phyloP scores from a whole-genome alignment of 768 basidiomycete genomes.

The Collybia nuda region DNA sequence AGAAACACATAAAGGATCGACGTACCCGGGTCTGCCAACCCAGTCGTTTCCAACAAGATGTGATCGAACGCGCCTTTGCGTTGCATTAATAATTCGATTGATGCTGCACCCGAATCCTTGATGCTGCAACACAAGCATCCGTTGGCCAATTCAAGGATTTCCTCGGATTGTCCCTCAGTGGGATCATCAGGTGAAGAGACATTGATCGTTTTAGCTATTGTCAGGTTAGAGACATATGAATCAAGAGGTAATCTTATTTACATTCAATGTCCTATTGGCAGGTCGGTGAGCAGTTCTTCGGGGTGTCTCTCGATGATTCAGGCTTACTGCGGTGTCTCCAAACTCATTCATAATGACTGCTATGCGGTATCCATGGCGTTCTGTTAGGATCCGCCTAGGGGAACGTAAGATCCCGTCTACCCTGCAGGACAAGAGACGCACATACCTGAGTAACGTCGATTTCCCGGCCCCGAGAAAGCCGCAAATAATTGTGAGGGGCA shows the following conservation, averaged over 20 bases:
- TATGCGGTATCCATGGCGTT: constrained; percentile 91
- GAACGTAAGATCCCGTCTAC: constrained; percentile 1
- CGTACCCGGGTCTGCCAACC: constrained; percentile 90
- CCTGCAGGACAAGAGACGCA: constrained; percentile 6
- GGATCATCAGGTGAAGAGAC: constrained; percentile 69
- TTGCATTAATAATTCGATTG: constrained; percentile 90
- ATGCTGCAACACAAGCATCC: constrained; percentile 99
- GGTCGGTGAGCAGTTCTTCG: constrained; percentile 17
- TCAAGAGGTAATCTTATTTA: constrained; percentile 26
- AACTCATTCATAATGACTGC: constrained; percentile 99
- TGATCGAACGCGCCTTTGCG: constrained; percentile 90
- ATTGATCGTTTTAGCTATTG: constrained; percentile 81
- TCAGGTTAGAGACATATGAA: constrained; percentile 5
- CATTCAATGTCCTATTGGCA: constrained; percentile 84
- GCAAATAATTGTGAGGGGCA: constrained; percentile 92
- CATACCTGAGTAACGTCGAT: constrained; percentile 84
- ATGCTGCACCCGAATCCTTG: constrained; percentile 89
- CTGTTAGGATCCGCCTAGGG: constrained; percentile 81
- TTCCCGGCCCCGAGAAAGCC: constrained; percentile 96
- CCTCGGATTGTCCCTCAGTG: constrained; percentile 66
- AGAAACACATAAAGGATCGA: background rate
- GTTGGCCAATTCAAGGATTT: constrained; percentile 91
- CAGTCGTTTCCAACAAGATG: constrained; percentile 94
- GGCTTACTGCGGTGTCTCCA: constrained; percentile 87
- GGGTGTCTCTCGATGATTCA: background rate